Conservation (phyloP, 305 asterid species). For the Solanum hybrid region DNA sequence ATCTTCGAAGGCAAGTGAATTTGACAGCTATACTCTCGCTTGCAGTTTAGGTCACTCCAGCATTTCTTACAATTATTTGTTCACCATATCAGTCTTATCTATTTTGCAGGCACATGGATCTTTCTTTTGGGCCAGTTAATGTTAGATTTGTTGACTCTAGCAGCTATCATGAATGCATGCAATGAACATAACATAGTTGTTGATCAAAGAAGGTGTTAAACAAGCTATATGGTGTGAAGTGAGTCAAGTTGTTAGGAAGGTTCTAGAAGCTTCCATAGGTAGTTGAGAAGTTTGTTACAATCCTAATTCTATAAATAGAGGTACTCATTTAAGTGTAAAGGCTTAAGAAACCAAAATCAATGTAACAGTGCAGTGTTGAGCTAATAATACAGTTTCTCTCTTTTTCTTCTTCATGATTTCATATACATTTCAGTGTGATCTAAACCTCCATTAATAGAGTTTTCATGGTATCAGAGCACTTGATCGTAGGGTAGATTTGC, state of each 20-base stretch:
- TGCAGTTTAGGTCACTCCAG: background rate
- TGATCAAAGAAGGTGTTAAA: no score
- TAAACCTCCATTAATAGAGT: background rate
- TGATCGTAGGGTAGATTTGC: no score
- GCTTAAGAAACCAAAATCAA: background rate
- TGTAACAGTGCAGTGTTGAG: background rate
- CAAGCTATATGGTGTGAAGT: background rate
- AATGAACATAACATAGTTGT: no score
- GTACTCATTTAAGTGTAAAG: background rate
- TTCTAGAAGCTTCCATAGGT: background rate
- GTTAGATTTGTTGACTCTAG: conserved; percentile 60
- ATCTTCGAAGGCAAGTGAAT: conserved; percentile 54
- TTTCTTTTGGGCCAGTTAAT: conserved; percentile 65
- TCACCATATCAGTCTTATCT: background rate
- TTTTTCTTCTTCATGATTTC: background rate
- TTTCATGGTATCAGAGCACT: background rate
- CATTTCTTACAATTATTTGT: background rate
- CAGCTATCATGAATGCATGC: conserved; percentile 11
- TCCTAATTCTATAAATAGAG: background rate
- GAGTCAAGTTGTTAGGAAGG: background rate
- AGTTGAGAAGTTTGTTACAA: background rate
- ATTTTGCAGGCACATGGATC: conserved; percentile 60
- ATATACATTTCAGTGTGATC: background rate
- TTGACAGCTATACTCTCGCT: background rate
- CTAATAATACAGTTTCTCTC: background rate